Conservation (phyloP, 148 eudicot species). For the Pouteria glomerata region DNA sequence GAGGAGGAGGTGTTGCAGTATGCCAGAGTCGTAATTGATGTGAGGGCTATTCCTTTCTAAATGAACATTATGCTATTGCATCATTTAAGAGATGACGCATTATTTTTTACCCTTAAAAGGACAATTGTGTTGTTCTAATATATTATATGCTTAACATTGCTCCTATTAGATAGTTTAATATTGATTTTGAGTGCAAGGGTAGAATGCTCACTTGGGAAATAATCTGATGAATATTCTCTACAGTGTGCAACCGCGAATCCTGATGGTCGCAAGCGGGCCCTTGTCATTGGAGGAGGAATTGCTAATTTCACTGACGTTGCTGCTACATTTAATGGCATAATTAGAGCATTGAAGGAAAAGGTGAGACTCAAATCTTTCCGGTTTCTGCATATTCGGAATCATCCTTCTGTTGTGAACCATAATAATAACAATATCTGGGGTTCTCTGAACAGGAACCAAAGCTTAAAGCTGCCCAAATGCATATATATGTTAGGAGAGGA, state of each 20-base stretch:
- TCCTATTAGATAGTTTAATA: neutral
- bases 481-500: constrained; percentile 92
- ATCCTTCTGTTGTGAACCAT: neutral
- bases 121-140: neutral
- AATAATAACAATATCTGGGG: neutral
- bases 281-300: constrained; percentile 94
- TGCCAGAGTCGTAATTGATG: constrained; percentile 70
- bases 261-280: constrained; percentile 86
- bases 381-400: neutral
- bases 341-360: constrained; percentile 59
- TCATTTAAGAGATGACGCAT: neutral
- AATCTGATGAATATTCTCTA: constrained; percentile 12
- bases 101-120: neutral
- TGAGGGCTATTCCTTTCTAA: constrained; percentile 22
- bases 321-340: constrained; percentile 83
- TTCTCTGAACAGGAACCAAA: constrained; percentile 48
- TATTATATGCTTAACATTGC: neutral
- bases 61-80: neutral
- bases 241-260: constrained; percentile 98
- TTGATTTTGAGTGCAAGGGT: neutral
- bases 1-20: constrained; percentile 76
- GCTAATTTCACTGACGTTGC: constrained; percentile 99
- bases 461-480: constrained; percentile 94
- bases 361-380: constrained; percentile 14
- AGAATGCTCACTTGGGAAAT: neutral